Percentiles rank a stretch among this genome's conserved stretches.
Evolutionary conservation across 225 moss, liverwort and hornwort species (phyloP).

Genomic region (Asterella californica): DNA sequence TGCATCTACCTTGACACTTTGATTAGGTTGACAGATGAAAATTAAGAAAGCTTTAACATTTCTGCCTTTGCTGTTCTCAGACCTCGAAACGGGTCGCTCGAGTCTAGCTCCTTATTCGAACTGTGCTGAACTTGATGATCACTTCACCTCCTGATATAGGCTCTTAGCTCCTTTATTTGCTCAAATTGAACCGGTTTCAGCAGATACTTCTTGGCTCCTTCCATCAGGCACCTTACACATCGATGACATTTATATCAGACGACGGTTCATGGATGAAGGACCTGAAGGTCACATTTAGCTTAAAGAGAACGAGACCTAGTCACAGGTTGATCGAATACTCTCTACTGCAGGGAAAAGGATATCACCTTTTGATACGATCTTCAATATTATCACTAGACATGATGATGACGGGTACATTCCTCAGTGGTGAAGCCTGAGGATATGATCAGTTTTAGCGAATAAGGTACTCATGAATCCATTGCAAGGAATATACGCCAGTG

Average conservation of each 20-base stretch:
- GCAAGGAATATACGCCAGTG: too few species aligned
- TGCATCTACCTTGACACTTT: too few species aligned
- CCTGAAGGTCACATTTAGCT: background rate
- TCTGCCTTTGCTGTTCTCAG: too few species aligned
- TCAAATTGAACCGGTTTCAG: background rate
- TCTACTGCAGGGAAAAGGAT: background rate
- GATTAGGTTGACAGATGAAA: too few species aligned
- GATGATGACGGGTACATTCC: background rate
- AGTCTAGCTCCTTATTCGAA: too few species aligned
- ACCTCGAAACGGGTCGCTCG: too few species aligned
- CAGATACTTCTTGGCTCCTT: conserved; percentile 6
- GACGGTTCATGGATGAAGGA: background rate
- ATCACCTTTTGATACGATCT: conserved; percentile 7
- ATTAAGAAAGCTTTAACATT: too few species aligned
- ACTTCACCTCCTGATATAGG: background rate
- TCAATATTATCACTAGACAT: conserved; percentile 12
- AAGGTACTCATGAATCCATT: too few species aligned
- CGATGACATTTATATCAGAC: background rate
- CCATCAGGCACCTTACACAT: background rate
- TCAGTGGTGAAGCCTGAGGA: conserved; percentile 5
- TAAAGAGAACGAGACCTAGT: background rate
- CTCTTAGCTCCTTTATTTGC: background rate
- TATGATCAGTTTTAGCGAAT: too few species aligned
- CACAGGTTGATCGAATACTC: background rate
- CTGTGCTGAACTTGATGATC: background rate